phyloP scores from a whole-genome alignment of 2,329 filamentous ascomycete genomes.

The Cladosporium sp. region DNA sequence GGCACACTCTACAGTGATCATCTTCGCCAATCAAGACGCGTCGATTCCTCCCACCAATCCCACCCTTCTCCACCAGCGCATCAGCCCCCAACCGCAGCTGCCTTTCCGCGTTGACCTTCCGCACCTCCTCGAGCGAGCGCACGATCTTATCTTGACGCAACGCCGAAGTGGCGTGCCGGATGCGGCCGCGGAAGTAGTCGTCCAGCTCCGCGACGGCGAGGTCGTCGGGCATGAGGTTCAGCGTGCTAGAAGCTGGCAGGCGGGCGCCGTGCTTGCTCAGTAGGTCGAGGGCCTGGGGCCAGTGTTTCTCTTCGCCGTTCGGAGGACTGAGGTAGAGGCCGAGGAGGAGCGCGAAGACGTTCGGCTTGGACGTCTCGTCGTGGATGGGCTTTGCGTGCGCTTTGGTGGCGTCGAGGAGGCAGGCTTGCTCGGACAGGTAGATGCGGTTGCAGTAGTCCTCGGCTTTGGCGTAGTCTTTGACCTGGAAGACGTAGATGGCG shows the following conservation, averaged over 20 bases:
- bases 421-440: slow-evolving; percentile 51
- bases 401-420: slow-evolving; percentile 17
- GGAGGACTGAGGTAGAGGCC: slow-evolving; percentile 83
- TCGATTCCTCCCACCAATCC: slow-evolving; percentile 57
- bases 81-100: slow-evolving; percentile 68
- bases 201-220: slow-evolving; percentile 75
- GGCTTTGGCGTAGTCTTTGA: slow-evolving; percentile 79
- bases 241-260: slow-evolving; percentile 76
- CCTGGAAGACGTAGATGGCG: slow-evolving; percentile 95
- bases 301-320: slow-evolving; percentile 56
- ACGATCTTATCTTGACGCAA: slow-evolving; percentile 76
- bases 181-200: slow-evolving; percentile 86
- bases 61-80: slow-evolving; percentile 41
- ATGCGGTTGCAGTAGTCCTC: slow-evolving; percentile 97
- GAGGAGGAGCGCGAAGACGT: slow-evolving; percentile 87
- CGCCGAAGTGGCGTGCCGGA: slow-evolving; percentile 75
- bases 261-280: slow-evolving; percentile 90
- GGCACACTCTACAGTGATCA: slow-evolving; percentile 82
- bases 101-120: slow-evolving; percentile 71
- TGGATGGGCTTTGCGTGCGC: slow-evolving; percentile 12
- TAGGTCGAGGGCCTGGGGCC: slow-evolving; percentile 73
- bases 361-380: slow-evolving; percentile 30
- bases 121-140: slow-evolving; percentile 67
- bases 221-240: slow-evolving; percentile 75
- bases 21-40: slow-evolving; percentile 83